Base-by-base conservation (phyloP, 805 yeast genomes). In the Jamesozyma hellenica region DNA sequence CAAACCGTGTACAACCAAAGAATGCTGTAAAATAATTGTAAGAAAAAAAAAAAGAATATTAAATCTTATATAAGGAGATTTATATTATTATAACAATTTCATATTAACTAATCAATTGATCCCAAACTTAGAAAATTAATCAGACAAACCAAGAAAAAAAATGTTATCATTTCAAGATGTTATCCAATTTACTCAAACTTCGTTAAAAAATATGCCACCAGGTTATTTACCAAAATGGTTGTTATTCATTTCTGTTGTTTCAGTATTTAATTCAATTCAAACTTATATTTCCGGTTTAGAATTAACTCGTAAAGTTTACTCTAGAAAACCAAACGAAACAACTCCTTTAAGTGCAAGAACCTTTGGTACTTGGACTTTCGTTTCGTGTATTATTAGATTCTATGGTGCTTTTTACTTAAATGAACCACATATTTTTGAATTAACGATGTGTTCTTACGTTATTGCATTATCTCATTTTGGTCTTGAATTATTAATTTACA, bases 351-450 rank as follows among this genome's bases (percentile, higher is more conserved):
- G 92, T 50, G 95, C 96, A n/a, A 75, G 98, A 53, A 90, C 98
- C 0, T 92, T 92, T 60, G 98, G 98, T 27, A 92, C 98, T 0
- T 92, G 98, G 98, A 92, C 98, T 0, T 67, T 88, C 30, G 71
- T 88, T 50, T 79, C 95, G 2, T 75, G 95, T 2, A 68, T 90
- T 25, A 79, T 92, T 35, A 76, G 98, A 56, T 71, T 79, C 47
- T 86, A 83, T 59, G 95, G 94, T 41, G 94, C 97, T 12, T 82
- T 81, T 63, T 67, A 82, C 56, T 66, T 83, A 42, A 67, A 68
- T 40, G 77, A 79, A 50, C 75, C 76, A 18, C 82, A 79, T 48
- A 75, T 88, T 39, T 92, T 76, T 61, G 77, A 82, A 50, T 67
- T 92, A 48, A 81, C 88, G 15, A 73, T 84, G 50, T 79, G 82